These are phyloP conservation scores for Fusarium sp. DNA, from an alignment of 2,329 filamentous ascomycete genomes.

Conservation along the genomic window DNA sequence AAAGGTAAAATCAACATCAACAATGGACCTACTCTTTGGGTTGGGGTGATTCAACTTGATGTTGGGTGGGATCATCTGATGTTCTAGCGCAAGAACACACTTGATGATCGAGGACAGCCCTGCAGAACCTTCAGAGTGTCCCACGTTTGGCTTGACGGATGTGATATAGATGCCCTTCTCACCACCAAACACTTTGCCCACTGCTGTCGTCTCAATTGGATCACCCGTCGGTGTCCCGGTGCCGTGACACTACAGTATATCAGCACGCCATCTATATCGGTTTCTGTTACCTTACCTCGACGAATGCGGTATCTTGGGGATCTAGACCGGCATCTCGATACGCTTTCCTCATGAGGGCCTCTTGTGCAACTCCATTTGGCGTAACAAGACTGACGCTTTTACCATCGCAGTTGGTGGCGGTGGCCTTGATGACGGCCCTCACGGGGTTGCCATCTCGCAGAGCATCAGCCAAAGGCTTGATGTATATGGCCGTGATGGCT, in stretches of 20 bases:
- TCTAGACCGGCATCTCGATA: conserved; percentile 42
- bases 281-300: conserved; percentile 2
- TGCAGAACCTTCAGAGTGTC: conserved; percentile 39
- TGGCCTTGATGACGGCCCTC: background rate
- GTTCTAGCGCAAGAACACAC: conserved; percentile 36
- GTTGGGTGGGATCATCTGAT: conserved; percentile 39
- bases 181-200: conserved; percentile 4
- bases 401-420: conserved; percentile 2
- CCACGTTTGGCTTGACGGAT: conserved; percentile 54
- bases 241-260: conserved; percentile 26
- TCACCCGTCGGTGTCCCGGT: conserved; percentile 39
- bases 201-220: conserved; percentile 21
- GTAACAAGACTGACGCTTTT: background rate
- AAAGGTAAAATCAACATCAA: background rate
- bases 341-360: conserved; percentile 43
- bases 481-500: conserved; percentile 5
- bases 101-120: conserved; percentile 44
- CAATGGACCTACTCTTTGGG: conserved; percentile 31
- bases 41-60: conserved; percentile 36
- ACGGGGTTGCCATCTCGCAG: conserved; percentile 9
- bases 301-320: conserved; percentile 21
- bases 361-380: conserved; percentile 41
- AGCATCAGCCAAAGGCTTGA: conserved; percentile 9
- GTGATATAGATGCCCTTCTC: background rate
- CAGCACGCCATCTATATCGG: background rate